phyloP scores from a whole-genome alignment of 108 stramenopile species.

The Epithemia pelagica region DNA sequence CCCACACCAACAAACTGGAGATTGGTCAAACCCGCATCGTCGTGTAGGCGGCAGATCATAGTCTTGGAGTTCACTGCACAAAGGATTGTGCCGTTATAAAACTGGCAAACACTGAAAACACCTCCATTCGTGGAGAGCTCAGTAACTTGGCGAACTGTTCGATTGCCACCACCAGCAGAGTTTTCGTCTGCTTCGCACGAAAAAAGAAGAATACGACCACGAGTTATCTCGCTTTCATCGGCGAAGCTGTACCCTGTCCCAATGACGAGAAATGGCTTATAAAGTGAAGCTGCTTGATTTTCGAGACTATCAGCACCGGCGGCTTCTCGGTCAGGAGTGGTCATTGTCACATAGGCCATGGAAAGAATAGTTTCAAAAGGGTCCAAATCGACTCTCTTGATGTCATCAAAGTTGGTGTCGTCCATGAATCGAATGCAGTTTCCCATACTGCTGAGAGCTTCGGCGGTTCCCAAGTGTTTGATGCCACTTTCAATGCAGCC shows the following conservation, averaged over 20 bases:
- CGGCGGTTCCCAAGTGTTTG: conserved; percentile 36
- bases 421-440: conserved; percentile 87
- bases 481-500: conserved; percentile 73
- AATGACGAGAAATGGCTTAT: conserved; percentile 70
- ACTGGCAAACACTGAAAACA: conserved; percentile 73
- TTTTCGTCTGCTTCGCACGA: conserved; percentile 42
- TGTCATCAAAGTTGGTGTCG: conserved; percentile 82
- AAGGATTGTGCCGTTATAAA: conserved; percentile 63
- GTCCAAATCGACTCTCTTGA: conserved; percentile 71
- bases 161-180: conserved; percentile 22
- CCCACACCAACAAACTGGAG: conserved; percentile 54
- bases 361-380: conserved; percentile 80
- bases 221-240: conserved; percentile 91
- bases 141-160: conserved; percentile 48
- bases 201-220: conserved; percentile 87
- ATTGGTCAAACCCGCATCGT: conserved; percentile 31
- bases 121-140: conserved; percentile 65
- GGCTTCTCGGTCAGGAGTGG: conserved; percentile 18
- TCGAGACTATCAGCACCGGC: conserved; percentile 5
- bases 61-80: conserved; percentile 79
- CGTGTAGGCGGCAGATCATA: conserved; percentile 39
- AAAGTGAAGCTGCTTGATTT: conserved; percentile 1
- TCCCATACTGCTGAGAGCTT: conserved; percentile 63
- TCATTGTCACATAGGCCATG: conserved; percentile 48
- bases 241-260: conserved; percentile 88